These are phyloP conservation scores for Heterobasidion parviporum DNA, from an alignment of 1,284 basidiomycete genomes.

Conservation along the genomic window DNA sequence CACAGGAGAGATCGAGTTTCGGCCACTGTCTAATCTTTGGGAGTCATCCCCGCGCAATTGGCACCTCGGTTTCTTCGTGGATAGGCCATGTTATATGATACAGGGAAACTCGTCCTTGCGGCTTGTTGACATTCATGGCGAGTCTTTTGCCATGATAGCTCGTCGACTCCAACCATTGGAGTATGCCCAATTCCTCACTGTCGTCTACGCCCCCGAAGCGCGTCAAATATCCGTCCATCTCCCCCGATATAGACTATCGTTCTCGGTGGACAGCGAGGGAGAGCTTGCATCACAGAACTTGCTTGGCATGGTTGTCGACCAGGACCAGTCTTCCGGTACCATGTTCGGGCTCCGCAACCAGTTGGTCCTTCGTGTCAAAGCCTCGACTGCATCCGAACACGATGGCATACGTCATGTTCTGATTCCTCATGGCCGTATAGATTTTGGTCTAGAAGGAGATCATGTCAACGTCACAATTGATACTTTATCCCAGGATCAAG, in stretches of 20 bases:
- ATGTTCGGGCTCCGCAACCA: conserved; percentile 31
- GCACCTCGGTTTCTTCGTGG: conserved; percentile 13
- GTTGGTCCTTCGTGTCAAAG: conserved; percentile 27
- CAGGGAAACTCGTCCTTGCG: neutral
- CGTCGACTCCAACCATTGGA: conserved; percentile 24
- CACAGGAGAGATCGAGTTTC: conserved; percentile 26
- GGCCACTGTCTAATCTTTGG: conserved; percentile 22
- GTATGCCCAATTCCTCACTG: conserved; percentile 6
- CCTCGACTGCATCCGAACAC: conserved; percentile 1
- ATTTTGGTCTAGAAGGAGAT: conserved; percentile 1
- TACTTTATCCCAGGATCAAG: neutral
- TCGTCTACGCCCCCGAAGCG: neutral
- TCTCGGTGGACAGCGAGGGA: conserved; percentile 19
- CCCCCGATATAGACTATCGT: conserved; percentile 29
- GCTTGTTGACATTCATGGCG: conserved; percentile 23
- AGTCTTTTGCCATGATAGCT: conserved; percentile 24
- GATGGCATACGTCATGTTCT: conserved; percentile 20
- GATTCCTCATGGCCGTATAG: conserved; percentile 26
- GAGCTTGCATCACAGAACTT: conserved; percentile 26
- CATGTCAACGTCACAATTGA: conserved; percentile 10
- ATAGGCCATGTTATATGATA: neutral
- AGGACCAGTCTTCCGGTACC: conserved; percentile 26
- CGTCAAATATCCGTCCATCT: conserved; percentile 13
- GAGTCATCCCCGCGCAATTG: conserved; percentile 14
- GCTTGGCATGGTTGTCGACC: conserved; percentile 27